Conservation (phyloP, 176 grass and related monocot genomes). For the Saccharum officinarum region DNA sequence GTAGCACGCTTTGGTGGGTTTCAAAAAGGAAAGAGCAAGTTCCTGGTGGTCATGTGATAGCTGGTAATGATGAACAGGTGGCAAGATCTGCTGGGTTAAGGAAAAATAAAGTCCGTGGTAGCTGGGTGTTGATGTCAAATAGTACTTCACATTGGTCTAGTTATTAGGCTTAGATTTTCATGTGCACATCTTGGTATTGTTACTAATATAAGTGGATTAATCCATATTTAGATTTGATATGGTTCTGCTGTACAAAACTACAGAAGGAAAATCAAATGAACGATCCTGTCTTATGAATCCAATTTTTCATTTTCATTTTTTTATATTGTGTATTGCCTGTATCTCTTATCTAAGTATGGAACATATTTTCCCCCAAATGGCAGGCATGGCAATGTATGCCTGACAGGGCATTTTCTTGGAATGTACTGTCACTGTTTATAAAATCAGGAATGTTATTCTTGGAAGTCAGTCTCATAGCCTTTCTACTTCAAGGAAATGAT, state of each 20-base stretch:
- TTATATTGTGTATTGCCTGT: neutral
- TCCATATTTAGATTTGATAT: neutral
- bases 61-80: conserved; percentile 15
- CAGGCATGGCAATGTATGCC: conserved; percentile 89
- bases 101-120: neutral
- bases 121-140: neutral
- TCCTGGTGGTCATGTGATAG: neutral
- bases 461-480: conserved; percentile 92
- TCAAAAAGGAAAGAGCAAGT: neutral
- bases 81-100: neutral
- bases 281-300: neutral
- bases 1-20: neutral
- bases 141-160: neutral
- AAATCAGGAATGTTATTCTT: conserved; percentile 88
- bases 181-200: neutral
- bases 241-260: neutral
- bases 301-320: conserved; percentile 5
- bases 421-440: conserved; percentile 80
- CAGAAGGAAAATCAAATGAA: neutral
- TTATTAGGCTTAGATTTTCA: conserved; percentile 13
- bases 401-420: conserved; percentile 80
- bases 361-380: neutral
- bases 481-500: conserved; percentile 99
- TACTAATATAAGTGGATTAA: neutral
- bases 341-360: conserved; percentile 20